Conservation (phyloP, 768 basidiomycete species). For the Mycena latifolia region DNA sequence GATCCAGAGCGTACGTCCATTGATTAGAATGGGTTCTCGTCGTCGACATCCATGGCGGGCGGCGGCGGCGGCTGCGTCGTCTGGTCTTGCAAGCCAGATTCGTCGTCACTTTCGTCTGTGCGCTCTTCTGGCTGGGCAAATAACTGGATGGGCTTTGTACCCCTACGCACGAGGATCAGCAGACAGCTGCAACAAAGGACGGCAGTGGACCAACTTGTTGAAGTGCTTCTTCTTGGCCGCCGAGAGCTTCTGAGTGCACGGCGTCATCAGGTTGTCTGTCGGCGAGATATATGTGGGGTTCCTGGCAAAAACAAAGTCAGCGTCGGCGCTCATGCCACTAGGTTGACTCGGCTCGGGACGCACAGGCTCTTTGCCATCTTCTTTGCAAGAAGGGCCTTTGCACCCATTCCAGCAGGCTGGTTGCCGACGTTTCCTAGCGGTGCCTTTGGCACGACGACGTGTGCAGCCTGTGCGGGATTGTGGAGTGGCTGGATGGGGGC, state of each 20-base stretch:
- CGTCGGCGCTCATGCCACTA: constrained; percentile 21
- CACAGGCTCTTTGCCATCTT: constrained; percentile 91
- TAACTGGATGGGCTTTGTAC: constrained; percentile 71
- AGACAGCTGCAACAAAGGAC: constrained; percentile 15
- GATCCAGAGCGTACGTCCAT: neutral
- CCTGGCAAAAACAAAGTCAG: constrained; percentile 53
- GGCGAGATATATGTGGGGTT: constrained; percentile 93
- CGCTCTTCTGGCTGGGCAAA: constrained; percentile 64
- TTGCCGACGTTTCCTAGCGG: constrained; percentile 77
- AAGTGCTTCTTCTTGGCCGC: constrained; percentile 96
- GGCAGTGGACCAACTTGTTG: constrained; percentile 70
- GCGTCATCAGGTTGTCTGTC: constrained; percentile 95
- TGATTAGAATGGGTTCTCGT: constrained; percentile 79
- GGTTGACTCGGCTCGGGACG: constrained; percentile 51
- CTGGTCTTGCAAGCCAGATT: constrained; percentile 40
- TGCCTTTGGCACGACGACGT: constrained; percentile 82
- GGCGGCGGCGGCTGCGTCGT: constrained; percentile 41
- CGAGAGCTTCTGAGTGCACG: constrained; percentile 91
- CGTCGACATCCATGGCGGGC: constrained; percentile 57
- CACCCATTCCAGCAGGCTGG: constrained; percentile 80
- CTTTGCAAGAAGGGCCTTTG: constrained; percentile 94
- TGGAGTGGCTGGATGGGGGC: constrained; percentile 86
- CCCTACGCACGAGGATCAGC: constrained; percentile 52
- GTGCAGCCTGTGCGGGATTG: constrained; percentile 85
- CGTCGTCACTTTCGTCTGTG: constrained; percentile 54